A percentile compares a stretch with the other conserved stretches of the same genome.
phyloP scores from a whole-genome alignment of 208 protist species.

The Acanthamoeba triangularis region DNA sequence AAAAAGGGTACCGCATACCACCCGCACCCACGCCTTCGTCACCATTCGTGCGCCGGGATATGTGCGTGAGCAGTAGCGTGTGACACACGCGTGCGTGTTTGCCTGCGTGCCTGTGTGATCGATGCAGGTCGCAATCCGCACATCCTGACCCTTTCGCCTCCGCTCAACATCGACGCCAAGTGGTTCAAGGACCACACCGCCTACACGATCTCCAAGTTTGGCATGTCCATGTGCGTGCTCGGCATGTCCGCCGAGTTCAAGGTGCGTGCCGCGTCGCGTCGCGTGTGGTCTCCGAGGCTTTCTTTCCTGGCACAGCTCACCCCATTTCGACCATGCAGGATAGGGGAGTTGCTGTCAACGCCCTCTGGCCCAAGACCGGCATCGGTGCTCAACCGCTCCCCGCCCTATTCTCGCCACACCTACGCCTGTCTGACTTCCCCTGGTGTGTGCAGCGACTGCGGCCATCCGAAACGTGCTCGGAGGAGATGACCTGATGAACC shows the following conservation, averaged over 20 bases:
- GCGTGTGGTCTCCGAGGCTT: not conserved
- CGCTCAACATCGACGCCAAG: conserved; percentile 88
- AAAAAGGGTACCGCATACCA: conserved; percentile 52
- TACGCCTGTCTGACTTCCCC: not conserved
- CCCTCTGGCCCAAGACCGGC: conserved; percentile 89
- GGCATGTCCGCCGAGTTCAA: conserved; percentile 90
- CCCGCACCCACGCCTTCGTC: not conserved
- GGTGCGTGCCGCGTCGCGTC: not conserved
- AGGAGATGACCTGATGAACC: conserved; percentile 75
- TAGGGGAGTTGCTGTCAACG: conserved; percentile 83
- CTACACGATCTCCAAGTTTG: conserved; percentile 91
- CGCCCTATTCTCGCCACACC: not conserved
- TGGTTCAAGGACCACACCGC: conserved; percentile 90
- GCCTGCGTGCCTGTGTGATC: not conserved
- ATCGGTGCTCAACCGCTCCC: conserved; percentile 78
- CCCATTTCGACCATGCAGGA: not conserved
- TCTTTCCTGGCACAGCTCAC: not conserved
- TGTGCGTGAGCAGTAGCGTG: not conserved
- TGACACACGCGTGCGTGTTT: not conserved
- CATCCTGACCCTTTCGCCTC: conserved; percentile 91
- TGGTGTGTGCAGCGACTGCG: conserved; percentile 52
- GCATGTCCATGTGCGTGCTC: conserved; percentile 90
- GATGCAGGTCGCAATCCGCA: conserved; percentile 79
- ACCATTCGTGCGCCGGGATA: no score
- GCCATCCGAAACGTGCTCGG: conserved; percentile 79